Percentiles rank a stretch among this genome's conserved stretches.
phyloP scores from a whole-genome alignment of 23 red algal species.

The Gracilaria gracilis region DNA sequence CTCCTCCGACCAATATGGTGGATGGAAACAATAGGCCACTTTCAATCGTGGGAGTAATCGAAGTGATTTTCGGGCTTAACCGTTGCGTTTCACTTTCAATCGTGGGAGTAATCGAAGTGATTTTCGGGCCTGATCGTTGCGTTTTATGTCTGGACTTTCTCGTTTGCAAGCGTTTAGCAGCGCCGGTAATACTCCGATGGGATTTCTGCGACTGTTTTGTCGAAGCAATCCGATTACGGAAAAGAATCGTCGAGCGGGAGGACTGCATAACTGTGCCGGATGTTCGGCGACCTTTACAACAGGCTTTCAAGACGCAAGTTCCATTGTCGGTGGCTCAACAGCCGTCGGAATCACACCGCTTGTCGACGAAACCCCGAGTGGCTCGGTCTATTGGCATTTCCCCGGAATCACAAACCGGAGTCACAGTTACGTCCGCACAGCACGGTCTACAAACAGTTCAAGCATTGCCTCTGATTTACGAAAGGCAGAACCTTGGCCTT shows the following conservation, averaged over 20 bases:
- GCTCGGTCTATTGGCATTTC: not conserved
- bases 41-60: not conserved
- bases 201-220: slow-evolving; percentile 28
- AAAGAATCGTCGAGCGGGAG: not conserved
- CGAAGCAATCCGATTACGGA: not conserved
- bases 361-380: not conserved
- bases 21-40: slow-evolving; percentile 17
- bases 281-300: not conserved
- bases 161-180: not conserved
- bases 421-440: not conserved
- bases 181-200: not conserved
- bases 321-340: not conserved
- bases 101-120: no score
- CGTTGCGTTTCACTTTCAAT: no score
- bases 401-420: not conserved
- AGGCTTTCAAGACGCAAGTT: not conserved
- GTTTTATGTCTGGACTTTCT: not conserved
- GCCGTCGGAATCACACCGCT: not conserved
- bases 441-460: not conserved
- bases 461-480: no score
- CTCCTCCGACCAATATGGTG: not conserved
- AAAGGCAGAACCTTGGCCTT: no score
- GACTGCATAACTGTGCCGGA: not conserved
- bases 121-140: not conserved
- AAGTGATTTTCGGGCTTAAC: not conserved